Evolutionary conservation across 768 basidiomycete genomes (phyloP).

Genomic region (Lactarius hatsudake): DNA sequence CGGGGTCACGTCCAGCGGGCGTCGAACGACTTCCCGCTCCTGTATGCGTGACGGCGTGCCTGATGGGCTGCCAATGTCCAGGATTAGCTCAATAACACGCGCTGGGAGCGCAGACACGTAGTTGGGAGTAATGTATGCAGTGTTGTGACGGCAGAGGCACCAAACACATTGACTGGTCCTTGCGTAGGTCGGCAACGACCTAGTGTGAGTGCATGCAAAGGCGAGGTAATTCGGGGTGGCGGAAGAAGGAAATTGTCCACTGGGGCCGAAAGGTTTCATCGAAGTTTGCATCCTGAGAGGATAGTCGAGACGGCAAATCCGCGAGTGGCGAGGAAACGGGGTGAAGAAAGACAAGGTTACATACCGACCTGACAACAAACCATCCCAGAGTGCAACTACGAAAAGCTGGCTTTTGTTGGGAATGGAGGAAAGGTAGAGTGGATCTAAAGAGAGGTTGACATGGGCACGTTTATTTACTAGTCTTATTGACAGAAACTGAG

Average conservation of each 20-base stretch:
- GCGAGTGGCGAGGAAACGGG: no score
- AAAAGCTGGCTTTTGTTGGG: conserved; percentile 54
- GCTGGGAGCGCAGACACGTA: no score
- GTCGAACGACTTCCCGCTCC: conserved; percentile 20
- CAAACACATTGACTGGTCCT: conserved; percentile 39
- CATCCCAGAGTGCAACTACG: conserved; percentile 55
- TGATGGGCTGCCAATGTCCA: conserved; percentile 39
- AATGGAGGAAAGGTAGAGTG: conserved; percentile 42
- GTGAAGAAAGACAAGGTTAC: conserved; percentile 8
- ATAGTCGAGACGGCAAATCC: no score
- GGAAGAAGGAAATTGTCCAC: conserved; percentile 45
- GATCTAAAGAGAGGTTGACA: conserved; percentile 54
- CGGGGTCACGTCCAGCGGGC: conserved; percentile 43
- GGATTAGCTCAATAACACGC: conserved; percentile 35
- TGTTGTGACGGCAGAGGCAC: conserved; percentile 40
- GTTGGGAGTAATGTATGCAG: no score
- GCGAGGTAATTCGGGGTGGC: conserved; percentile 51
- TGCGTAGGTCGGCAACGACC: conserved; percentile 57
- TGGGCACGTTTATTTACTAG: conserved; percentile 61
- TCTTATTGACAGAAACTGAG: conserved; percentile 32
- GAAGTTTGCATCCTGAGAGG: conserved; percentile 40
- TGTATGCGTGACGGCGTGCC: conserved; percentile 29
- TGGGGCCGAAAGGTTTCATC: conserved; percentile 49
- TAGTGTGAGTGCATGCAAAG: conserved; percentile 59
- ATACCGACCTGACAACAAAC: conserved; percentile 55